A percentile compares a stretch with the other conserved stretches of the same genome.
These are phyloP conservation scores for Oryza meyeriana DNA, from an alignment of 176 grass and related monocot genomes.

Conservation along the genomic window DNA sequence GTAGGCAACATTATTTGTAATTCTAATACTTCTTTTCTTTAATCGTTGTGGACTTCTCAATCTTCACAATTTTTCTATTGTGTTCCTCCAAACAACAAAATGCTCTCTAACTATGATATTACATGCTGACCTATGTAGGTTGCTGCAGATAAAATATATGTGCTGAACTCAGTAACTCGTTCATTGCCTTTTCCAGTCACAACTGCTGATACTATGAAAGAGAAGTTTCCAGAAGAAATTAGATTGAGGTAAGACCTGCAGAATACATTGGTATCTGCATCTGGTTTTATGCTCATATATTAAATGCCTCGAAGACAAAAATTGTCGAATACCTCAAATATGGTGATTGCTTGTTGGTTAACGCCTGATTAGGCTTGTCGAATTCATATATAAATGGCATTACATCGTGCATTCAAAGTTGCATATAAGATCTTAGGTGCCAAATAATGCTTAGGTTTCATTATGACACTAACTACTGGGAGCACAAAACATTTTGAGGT, in stretches of 20 bases:
- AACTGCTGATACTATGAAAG: slow-evolving; percentile 71
- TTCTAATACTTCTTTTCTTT: not conserved
- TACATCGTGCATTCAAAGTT: slow-evolving; percentile 1
- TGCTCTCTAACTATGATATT: slow-evolving; percentile 10
- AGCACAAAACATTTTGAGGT: not conserved
- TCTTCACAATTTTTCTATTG: not conserved
- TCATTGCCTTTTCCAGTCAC: slow-evolving; percentile 91
- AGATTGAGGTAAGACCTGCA: slow-evolving; percentile 70
- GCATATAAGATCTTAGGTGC: not conserved
- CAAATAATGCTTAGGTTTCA: not conserved
- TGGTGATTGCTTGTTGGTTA: slow-evolving; percentile 15
- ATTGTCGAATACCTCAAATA: not conserved
- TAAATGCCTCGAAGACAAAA: not conserved
- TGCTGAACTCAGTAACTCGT: slow-evolving; percentile 81
- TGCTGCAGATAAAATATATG: slow-evolving; percentile 59
- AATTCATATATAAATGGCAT: not conserved
- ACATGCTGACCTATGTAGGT: slow-evolving; percentile 47
- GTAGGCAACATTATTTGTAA: not conserved
- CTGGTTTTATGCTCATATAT: not conserved
- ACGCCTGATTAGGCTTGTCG: not conserved
- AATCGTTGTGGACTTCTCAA: not conserved
- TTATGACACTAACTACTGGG: not conserved
- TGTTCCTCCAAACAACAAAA: not conserved
- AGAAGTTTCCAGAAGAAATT: slow-evolving; percentile 88
- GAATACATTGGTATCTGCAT: slow-evolving; percentile 6